Evolutionary conservation across 192 early-diverging fungal genomes (phyloP), one percentile per base, ranked within the genome.

Genomic region (Neocallimastix lanati): DNA sequence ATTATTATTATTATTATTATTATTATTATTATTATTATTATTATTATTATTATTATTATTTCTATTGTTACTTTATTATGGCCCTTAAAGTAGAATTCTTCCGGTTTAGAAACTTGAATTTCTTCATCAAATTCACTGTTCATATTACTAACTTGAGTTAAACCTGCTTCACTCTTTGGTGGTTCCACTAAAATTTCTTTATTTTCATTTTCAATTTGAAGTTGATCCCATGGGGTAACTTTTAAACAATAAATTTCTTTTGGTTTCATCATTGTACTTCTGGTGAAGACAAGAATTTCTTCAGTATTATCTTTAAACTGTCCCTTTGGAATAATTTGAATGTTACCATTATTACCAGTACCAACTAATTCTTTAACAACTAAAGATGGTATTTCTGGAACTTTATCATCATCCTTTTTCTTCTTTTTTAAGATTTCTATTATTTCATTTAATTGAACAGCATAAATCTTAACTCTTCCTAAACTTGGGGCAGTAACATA

Each of bases 11-110:
- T 33, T 33, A 33, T 33, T 33, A 33, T 33, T 33, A 33, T 33
- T 33, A 33, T 33, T 33, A 33, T 33, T 33, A 33, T 33, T 33
- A 33, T 33, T 33, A 33, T 33, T 33, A 33, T 50, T n/a, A 67
- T 33, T 33, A 33, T 33, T 33, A 33, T 33, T 33, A 33, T 33
- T 33, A 33, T 33, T 33, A 33, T 33, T 33, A 33, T 33, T 33
- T 6, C 11, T 33, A 33, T 50, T 25, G 9, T 25, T 67, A 67
- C 50, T 78, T 82, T 83, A n/a, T 83, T 76, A 2, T 91, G 89
- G 12, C 93, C 93, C 14, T 76, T 79, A 80, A 94, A 94, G 84
- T 87, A 90, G 81, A 93, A 88, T 37, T 93, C 90, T 77, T 92
- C 87, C 25, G 91, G 87, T 0, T 78, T 37, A 12, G 89, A 84